Conservation (phyloP, 805 yeast genomes). For the Candida awuae region DNA sequence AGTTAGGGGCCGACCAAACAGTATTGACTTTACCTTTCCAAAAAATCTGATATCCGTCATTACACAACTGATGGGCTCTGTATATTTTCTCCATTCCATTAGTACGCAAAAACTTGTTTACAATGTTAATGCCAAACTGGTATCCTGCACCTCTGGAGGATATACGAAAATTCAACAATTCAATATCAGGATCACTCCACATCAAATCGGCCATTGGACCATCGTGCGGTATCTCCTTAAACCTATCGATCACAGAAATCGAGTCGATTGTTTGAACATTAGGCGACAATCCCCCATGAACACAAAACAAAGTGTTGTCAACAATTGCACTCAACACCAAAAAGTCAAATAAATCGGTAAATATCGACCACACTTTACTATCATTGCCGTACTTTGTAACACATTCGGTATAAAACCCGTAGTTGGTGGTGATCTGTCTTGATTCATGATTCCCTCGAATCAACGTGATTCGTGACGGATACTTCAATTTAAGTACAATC, state of each 20-base stretch:
- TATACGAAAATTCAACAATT: slow-evolving; percentile 67
- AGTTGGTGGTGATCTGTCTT: slow-evolving; percentile 92
- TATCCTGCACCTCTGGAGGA: slow-evolving; percentile 98
- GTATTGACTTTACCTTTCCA: slow-evolving; percentile 89
- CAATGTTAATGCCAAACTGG: slow-evolving; percentile 88
- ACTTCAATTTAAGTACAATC: slow-evolving; percentile 75
- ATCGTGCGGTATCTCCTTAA: slow-evolving; percentile 94
- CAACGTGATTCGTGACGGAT: slow-evolving; percentile 74
- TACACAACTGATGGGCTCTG: slow-evolving; percentile 94
- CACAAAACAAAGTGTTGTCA: slow-evolving; percentile 84
- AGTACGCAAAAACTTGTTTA: slow-evolving; percentile 70
- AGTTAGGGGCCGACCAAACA: slow-evolving; percentile 98
- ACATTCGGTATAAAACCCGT: slow-evolving; percentile 95
- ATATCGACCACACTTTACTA: slow-evolving; percentile 74
- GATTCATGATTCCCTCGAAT: slow-evolving; percentile 96
- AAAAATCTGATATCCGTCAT: slow-evolving; percentile 89
- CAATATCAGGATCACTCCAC: slow-evolving; percentile 97
- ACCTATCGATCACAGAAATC: slow-evolving; percentile 81
- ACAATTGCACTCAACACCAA: slow-evolving; percentile 83
- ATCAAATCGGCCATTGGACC: slow-evolving; percentile 99
- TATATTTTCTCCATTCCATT: slow-evolving; percentile 75
- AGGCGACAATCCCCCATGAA: slow-evolving; percentile 96
- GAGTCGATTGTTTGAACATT: slow-evolving; percentile 92
- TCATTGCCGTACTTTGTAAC: slow-evolving; percentile 73
- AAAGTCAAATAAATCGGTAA: slow-evolving; percentile 91